Base-by-base conservation (phyloP, 805 yeast genomes). In the Lachancea sp. region DNA sequence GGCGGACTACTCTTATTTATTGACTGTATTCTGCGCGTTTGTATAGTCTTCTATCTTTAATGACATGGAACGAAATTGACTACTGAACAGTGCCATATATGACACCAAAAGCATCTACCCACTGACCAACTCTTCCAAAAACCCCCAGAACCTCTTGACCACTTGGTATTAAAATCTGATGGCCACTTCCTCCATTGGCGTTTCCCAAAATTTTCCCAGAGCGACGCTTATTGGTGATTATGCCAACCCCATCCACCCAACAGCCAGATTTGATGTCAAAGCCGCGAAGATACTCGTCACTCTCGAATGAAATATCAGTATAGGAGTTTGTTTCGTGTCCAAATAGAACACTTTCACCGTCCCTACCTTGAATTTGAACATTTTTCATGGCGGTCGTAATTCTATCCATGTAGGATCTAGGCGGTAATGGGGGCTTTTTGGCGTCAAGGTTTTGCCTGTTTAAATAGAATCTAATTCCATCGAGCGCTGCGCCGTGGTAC, bases 241-340 rank as follows among this genome's bases (percentile, higher is more conserved):
- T 67, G 58, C 85, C 93, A 18, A 87, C 68, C 1, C 83, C 96
- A 69, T 93, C 98, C 4, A 93, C 70, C 97, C 98, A 93, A 1
- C 73, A 79, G 10, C 98, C 98, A 35, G 79, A 71, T 51, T 95
- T 72, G 38, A 88, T 66, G 36, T 74, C 71, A 44, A 90, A 67
- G 20, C 82, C 83, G 2, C 70, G 60, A 7, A 91, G 67, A 9
- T 52, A 47, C 58, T 91, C 96, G 38, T 79, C 85, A 0, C 60
- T 61, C 2, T 68, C 67, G n/a, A 89, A 55, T 1, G 58, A 60
- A 47, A 82, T 74, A 48, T 82, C 89, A 0, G 80, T 57, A 49
- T 71, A 81, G 47, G 76, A 70, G 9, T 53, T 52, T 5, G 75
- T 81, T 45, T 70, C 67, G 20, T 77, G 76, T 3, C 91, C 93